A percentile compares a stretch with the other conserved stretches of the same genome.
Conservation (phyloP, 176 grass and related monocot species). For the Rhynchospora breviuscula region DNA sequence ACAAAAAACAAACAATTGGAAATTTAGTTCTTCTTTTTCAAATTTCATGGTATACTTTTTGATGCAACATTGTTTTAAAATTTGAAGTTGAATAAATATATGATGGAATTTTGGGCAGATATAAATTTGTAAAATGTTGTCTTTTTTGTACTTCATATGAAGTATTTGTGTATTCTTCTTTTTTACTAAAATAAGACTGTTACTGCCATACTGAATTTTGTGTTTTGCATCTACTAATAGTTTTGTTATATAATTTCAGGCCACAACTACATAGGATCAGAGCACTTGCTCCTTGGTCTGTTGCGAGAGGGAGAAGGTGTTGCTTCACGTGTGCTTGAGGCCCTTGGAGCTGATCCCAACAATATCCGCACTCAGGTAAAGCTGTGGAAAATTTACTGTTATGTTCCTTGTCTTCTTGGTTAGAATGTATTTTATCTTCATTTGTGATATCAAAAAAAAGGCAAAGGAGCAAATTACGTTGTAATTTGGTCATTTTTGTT, state of each 20-base stretch:
- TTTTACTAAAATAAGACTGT: not conserved
- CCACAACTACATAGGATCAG: slow-evolving; percentile 96
- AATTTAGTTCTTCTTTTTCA: not conserved
- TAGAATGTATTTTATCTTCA: not conserved
- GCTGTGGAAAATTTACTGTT: not conserved
- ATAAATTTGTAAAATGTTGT: not conserved
- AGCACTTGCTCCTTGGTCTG: slow-evolving; percentile 82
- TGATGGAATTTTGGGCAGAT: not conserved
- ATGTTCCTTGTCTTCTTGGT: not conserved
- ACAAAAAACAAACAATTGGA: not conserved
- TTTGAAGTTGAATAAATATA: not conserved
- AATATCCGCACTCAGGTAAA: slow-evolving; percentile 85
- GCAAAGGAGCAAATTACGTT: not conserved
- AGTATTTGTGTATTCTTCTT: not conserved
- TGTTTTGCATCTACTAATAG: slow-evolving; percentile 12
- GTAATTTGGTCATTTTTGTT: not conserved
- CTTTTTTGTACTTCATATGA: not conserved
- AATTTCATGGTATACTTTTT: not conserved
- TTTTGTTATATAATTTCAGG: slow-evolving; percentile 40
- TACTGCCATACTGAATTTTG: not conserved
- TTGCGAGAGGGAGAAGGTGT: slow-evolving; percentile 96
- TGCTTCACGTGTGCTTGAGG: slow-evolving; percentile 81
- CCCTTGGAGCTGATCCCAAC: slow-evolving; percentile 84
- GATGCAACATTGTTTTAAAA: no score
- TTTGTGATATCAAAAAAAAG: not conserved